Evolutionary conservation across 2,329 filamentous ascomycete genomes (phyloP), one percentile per base, ranked within the genome.

Genomic region (Beauveria sp.): DNA sequence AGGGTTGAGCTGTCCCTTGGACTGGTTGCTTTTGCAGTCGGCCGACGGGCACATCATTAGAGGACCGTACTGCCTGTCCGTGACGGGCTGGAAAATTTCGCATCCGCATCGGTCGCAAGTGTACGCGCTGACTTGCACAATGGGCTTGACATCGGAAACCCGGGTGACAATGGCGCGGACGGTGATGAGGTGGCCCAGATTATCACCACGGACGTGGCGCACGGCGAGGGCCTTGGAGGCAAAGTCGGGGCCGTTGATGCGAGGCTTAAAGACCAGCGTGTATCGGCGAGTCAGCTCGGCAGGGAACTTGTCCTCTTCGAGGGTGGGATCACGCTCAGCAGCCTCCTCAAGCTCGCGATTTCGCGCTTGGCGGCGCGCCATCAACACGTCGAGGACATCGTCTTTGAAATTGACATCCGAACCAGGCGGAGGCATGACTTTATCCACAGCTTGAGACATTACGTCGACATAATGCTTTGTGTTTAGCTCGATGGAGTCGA

Each of bases 111-210:
- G 87, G 74, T 99, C 94, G 76, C 94, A 99, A 58, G 92, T 94
- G 76, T 99, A 99, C 43, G 94, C 94, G 73, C 96, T 97, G 70
- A 99, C 96, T 71, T 93, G 90, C n/a, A 97, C 90, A 12, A 94
- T 87, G 43, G 94, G 94, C 80, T 99, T 99, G 68, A 99, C 94
- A 71, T 99, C 94, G 2, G 94, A 97, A 1, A 97, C 94, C 70
- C 94, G 84, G 1, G 94, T 99, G 2, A 92, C 88, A 65, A 99
- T 99, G 65, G 92, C 93, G 62, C 94, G 87, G 54, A 99, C 84
- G 5, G 94, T 97, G 72, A 99, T 97, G 64, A 99, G 84, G 68
- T 90, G 87, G 53, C 94, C 94, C 2, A 99, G 83, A 72, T 99
- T 91, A 68, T 97, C 92, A 67, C 93, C 94, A 47, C 90, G 87